phyloP scores from a whole-genome alignment of 2,329 filamentous ascomycete genomes.

The Pleomassaria siparia region DNA sequence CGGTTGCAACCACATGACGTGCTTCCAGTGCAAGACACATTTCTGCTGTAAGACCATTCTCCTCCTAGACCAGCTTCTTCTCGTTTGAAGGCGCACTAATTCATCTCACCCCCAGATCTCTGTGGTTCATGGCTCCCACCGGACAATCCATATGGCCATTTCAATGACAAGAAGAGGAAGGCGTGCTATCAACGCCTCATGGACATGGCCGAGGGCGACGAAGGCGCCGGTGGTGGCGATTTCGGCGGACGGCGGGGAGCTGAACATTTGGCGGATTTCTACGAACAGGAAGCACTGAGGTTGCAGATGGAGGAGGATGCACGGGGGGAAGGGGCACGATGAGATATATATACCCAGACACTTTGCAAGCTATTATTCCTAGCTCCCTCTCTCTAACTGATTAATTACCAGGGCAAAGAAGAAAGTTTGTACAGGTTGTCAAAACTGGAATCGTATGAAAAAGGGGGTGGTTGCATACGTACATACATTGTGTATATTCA shows the following conservation, averaged over 20 bases:
- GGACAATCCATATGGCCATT: constrained; percentile 83
- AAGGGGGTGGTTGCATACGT: too few relatives aligned
- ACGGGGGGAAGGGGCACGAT: background rate
- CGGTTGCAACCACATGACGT: constrained; percentile 97
- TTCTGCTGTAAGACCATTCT: constrained; percentile 61
- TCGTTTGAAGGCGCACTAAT: too few relatives aligned
- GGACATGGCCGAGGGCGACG: constrained; percentile 83
- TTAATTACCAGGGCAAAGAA: too few relatives aligned
- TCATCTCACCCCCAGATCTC: too few relatives aligned
- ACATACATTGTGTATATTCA: too few relatives aligned
- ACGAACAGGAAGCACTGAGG: constrained; percentile 40
- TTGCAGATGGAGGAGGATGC: constrained; percentile 37
- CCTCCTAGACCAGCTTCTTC: constrained; percentile 74
- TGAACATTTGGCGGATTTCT: constrained; percentile 45
- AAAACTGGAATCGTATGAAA: too few relatives aligned
- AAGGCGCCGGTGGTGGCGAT: constrained; percentile 45
- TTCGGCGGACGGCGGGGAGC: constrained; percentile 48
- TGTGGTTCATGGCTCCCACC: constrained; percentile 85
- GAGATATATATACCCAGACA: too few relatives aligned
- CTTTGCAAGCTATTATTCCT: too few relatives aligned
- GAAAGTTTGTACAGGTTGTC: too few relatives aligned
- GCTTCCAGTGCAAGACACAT: constrained; percentile 84
- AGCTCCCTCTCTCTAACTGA: too few relatives aligned
- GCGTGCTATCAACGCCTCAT: constrained; percentile 82
- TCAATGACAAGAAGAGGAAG: constrained; percentile 68